Percentiles rank a stretch among this genome's conserved stretches.
These are phyloP conservation scores for Cystobasidium pallidum DNA, from an alignment of 1,284 basidiomycete genomes.

Conservation along the genomic window DNA sequence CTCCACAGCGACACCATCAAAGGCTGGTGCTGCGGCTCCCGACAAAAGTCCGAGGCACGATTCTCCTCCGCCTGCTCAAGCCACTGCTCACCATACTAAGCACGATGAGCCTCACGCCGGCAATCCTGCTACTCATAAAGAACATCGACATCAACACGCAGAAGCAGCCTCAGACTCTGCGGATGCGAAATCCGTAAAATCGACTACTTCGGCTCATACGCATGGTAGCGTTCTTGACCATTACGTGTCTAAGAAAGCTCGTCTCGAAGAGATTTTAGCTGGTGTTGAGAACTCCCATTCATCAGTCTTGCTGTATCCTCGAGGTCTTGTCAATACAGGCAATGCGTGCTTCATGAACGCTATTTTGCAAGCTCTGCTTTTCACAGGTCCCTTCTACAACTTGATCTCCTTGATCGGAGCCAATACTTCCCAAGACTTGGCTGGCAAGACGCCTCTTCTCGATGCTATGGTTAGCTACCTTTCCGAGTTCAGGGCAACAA, in stretches of 20 bases:
- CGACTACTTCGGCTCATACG: slow-evolving; percentile 12
- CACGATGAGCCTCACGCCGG: slow-evolving; percentile 5
- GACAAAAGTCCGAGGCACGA: slow-evolving; percentile 29
- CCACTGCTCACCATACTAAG: background rate
- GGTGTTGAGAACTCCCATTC: slow-evolving; percentile 41
- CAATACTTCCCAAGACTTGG: slow-evolving; percentile 59
- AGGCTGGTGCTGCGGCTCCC: slow-evolving; percentile 12
- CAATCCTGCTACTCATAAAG: background rate
- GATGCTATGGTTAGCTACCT: slow-evolving; percentile 82
- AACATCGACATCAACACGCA: background rate
- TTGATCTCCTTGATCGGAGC: slow-evolving; percentile 74
- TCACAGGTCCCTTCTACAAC: slow-evolving; percentile 81
- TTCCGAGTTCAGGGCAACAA: slow-evolving; percentile 66
- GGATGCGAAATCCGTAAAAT: slow-evolving; percentile 21
- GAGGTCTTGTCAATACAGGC: slow-evolving; percentile 90
- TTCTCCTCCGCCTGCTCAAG: slow-evolving; percentile 29
- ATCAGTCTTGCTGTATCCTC: slow-evolving; percentile 44
- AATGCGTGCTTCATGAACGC: slow-evolving; percentile 99
- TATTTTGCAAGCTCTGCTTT: slow-evolving; percentile 84
- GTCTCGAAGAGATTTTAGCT: slow-evolving; percentile 29
- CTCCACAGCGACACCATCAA: slow-evolving; percentile 12
- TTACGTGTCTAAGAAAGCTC: slow-evolving; percentile 23
- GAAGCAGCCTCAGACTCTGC: slow-evolving; percentile 8
- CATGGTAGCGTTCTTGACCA: slow-evolving; percentile 12
- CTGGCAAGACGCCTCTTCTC: slow-evolving; percentile 71